Evolutionary conservation across 1,139 yeast species (phyloP).

Genomic region (Magnusiomyces suaveolens): DNA sequence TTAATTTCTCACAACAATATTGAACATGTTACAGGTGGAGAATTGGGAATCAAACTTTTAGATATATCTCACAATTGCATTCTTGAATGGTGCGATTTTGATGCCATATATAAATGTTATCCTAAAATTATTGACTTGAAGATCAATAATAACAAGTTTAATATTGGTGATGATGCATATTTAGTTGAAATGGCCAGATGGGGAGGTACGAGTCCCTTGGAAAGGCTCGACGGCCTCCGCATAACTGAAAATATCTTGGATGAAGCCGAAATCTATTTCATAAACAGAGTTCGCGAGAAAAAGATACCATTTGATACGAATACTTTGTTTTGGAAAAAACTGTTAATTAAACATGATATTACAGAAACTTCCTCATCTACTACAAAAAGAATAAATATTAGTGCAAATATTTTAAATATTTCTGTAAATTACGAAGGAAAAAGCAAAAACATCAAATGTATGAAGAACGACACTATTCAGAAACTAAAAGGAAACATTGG

Average conservation of each 20-base stretch:
- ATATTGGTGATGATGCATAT: conserved; percentile 20
- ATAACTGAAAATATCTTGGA: conserved; percentile 41
- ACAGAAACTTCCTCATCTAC: conserved; percentile 14
- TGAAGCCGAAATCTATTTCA: conserved; percentile 61
- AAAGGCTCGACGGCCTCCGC: conserved; percentile 47
- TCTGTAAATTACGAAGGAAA: conserved; percentile 14
- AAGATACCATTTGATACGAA: conserved; percentile 26
- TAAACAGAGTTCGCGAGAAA: conserved; percentile 41
- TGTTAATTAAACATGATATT: conserved; percentile 28
- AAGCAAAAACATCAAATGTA: conserved; percentile 14
- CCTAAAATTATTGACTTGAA: too few relatives aligned
- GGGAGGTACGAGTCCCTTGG: conserved; percentile 25
- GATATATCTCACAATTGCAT: background rate
- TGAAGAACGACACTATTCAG: conserved; percentile 19
- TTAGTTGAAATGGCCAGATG: conserved; percentile 45
- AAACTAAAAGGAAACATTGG: conserved; percentile 21
- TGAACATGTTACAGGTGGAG: background rate
- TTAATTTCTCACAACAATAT: conserved; percentile 24
- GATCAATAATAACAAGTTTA: conserved; percentile 48
- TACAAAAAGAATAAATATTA: conserved; percentile 13
- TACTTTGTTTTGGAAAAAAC: conserved; percentile 28
- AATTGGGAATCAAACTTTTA: too few relatives aligned
- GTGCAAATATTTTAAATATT: conserved; percentile 8
- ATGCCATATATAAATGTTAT: background rate
- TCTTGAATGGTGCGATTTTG: background rate